A percentile compares a stretch with the other conserved stretches of the same genome.
These are phyloP conservation scores for Forsythia viridissima DNA, from an alignment of 257 asterid species.

Conservation along the genomic window DNA sequence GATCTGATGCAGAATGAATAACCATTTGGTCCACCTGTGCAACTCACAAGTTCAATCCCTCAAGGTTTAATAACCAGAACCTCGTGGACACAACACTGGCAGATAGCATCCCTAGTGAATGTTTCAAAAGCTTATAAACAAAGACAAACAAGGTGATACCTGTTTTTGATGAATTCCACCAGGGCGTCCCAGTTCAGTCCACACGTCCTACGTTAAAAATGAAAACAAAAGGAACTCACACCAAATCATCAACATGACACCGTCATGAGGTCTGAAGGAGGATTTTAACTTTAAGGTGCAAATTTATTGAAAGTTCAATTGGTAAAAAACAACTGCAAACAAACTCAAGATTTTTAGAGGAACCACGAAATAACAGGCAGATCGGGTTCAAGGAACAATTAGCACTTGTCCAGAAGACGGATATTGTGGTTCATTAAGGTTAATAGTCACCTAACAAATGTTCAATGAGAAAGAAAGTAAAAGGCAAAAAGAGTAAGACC, in stretches of 20 bases:
- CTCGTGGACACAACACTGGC: background rate
- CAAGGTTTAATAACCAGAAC: conserved; percentile 15
- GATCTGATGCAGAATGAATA: conserved; percentile 83
- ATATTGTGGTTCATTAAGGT: background rate
- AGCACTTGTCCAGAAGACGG: background rate
- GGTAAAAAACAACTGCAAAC: background rate
- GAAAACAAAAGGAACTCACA: conserved; percentile 7
- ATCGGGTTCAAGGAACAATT: background rate
- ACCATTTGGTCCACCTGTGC: conserved; percentile 84
- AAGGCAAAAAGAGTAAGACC: background rate
- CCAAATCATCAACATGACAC: conserved; percentile 1
- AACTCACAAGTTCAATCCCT: conserved; percentile 24
- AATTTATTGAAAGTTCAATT: background rate
- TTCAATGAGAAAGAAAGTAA: conserved; percentile 1
- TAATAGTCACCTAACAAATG: background rate
- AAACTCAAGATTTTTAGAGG: conserved; percentile 8
- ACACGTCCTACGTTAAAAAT: conserved; percentile 61
- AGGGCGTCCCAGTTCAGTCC: conserved; percentile 90
- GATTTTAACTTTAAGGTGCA: background rate
- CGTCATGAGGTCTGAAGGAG: conserved; percentile 2
- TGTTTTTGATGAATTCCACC: conserved; percentile 86
- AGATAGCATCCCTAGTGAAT: background rate
- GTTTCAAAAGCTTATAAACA: background rate
- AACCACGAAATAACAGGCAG: background rate
- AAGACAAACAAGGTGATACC: conserved; percentile 34